phyloP scores from a whole-genome alignment of 176 grass and related monocot species.

The Thalia dealbata region DNA sequence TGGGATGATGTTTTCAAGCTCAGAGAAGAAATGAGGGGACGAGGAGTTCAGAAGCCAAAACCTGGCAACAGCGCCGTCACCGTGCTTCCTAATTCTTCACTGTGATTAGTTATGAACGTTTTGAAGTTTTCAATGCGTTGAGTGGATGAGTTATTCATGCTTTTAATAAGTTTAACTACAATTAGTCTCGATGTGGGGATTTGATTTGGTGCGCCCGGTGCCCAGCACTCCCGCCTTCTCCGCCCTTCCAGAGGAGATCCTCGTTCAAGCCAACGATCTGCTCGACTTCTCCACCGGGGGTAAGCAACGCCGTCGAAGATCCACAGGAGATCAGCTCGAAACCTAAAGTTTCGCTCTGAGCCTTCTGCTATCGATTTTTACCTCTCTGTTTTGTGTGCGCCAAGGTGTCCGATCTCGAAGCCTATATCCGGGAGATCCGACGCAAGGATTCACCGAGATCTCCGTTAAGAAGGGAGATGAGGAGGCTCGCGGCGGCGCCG shows the following conservation, averaged over 20 bases:
- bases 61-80: constrained; percentile 21
- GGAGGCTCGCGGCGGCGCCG: background rate
- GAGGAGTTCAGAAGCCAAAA: constrained; percentile 13
- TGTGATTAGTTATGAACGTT: background rate
- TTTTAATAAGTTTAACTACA: too few relatives aligned
- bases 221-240: background rate
- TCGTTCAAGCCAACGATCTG: background rate
- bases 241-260: constrained; percentile 2
- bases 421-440: background rate
- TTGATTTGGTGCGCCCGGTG: too few relatives aligned
- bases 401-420: background rate
- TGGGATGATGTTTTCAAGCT: constrained; percentile 21
- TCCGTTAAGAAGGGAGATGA: background rate
- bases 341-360: background rate
- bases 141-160: too few relatives aligned
- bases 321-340: background rate
- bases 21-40: constrained; percentile 18
- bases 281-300: background rate
- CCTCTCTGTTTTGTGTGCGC: background rate
- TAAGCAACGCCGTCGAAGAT: background rate
- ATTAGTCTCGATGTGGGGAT: too few relatives aligned
- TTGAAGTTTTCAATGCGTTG: too few relatives aligned
- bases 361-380: background rate
- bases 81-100: background rate
- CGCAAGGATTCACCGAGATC: background rate